Evolutionary conservation across 2,329 filamentous ascomycete genomes (phyloP), one percentile per base, ranked within the genome.

Genomic region (Pseudogymnoascus sp.): DNA sequence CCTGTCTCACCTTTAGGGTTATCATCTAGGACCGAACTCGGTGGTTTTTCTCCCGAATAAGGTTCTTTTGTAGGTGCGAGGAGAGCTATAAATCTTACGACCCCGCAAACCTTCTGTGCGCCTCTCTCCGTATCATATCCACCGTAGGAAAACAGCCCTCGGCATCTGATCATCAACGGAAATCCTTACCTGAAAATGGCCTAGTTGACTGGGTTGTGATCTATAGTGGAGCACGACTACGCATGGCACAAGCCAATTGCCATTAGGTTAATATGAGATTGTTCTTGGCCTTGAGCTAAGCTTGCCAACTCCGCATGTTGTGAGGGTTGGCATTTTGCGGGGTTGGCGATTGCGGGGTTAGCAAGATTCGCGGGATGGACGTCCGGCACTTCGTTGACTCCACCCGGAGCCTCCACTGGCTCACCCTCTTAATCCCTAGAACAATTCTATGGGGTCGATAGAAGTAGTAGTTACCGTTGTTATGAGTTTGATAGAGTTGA

Each of bases 381-480:
- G 11, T 6, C 35, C 35, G 35, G 35, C 13, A 37, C 13, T n/a
- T 37, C 3, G 13, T 69, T 53, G 73, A 70, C 56, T n/a, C 81
- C 35, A 6, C 35, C 13, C 5, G 15, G 35, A 37, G 83, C 69
- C 79, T 78, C 68, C 29, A 9, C 23, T 23, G 23, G 23, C 23
- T 23, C 23, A 2, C 23, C 23, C 23, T 23, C 23, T 23, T 23
- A 23, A 23, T 23, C 23, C 23, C 23, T 4, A 23, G 23, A 23
- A 23, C 23, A 23, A 23, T 23, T 2, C 2, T 23, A 23, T 23
- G 23, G 23, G 23, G 23, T 23, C 2, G 23, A 23, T 23, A 23
- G 23, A 4, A 23, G 23, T n/a, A n/a, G n/a, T n/a, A n/a, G n/a
- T n/a, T n/a, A n/a, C n/a, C n/a, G n/a, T 23, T 23, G 23, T 23